Evolutionary conservation across 345 rosid genomes (phyloP), one percentile per base, ranked within the genome.

Genomic region (Salix koriyanagi): DNA sequence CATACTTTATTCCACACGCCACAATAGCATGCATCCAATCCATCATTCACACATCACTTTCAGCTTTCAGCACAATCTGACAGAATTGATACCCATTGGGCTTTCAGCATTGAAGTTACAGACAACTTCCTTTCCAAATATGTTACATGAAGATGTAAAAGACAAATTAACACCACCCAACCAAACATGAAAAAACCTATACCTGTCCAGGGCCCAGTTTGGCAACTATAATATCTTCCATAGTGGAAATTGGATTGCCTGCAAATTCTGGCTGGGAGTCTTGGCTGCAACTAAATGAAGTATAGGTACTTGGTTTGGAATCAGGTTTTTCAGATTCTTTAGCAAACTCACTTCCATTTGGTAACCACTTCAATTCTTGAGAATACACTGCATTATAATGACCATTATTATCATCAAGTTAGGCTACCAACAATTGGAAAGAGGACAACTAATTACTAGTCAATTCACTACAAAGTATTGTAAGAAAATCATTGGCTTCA

Each of bases 131-230:
- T 46, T 13, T 46, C 50, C 50, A 46, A 14, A 13, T 44, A 44
- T 46, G 50, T 46, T 46, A 46, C 50, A 46, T 46, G 50, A 46
- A 13, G 50, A 46, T 46, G 50, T 46, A 46, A 13, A 46, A 46
- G 30, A 25, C 4, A 62, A n/a, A 62, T 62, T 11, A 12, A 25
- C 66, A n/a, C 23, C 32, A 23, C 30, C 30, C 9, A 62, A 62
- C 66, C 6, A 25, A 12, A 23, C 50, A 5, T 26, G 44, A 54
- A 30, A 75, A 77, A 54, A 44, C 50, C 30, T n/a, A 48, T 86
- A 89, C 98, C 90, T 92, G 98, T 36, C 94, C 95, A 71, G 91
- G 89, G 74, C 92, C 95, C 65, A 96, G 94, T 83, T 89, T 93
- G 64, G 96, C 90, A 76, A 96, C 69, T 69, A 89, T 86, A 71